Evolutionary conservation across 2,329 filamentous ascomycete genomes (phyloP).

Genomic region (Pseudogymnoascus sp.): DNA sequence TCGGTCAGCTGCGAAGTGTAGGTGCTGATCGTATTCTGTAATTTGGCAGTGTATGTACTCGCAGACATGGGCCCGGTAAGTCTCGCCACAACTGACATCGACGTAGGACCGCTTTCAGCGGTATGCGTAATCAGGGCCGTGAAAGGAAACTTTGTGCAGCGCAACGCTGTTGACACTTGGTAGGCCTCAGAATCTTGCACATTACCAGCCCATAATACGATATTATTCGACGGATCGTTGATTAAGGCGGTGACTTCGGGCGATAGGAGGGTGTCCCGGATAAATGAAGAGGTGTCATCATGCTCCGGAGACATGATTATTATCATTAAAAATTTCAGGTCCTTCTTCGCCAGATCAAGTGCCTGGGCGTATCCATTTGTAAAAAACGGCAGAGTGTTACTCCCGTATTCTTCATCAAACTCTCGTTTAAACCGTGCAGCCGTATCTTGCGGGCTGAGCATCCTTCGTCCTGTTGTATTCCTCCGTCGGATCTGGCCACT

Average conservation of each 20-base stretch:
- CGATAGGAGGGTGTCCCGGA: constrained; percentile 72
- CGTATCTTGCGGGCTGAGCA: constrained; percentile 77
- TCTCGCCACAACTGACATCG: constrained; percentile 84
- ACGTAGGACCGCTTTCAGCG: constrained; percentile 70
- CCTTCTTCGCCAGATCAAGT: constrained; percentile 79
- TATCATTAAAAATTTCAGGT: constrained; percentile 86
- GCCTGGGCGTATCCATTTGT: constrained; percentile 90
- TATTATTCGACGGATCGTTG: constrained; percentile 65
- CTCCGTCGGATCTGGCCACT: constrained; percentile 48
- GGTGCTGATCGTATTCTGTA: constrained; percentile 64
- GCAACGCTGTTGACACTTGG: constrained; percentile 79
- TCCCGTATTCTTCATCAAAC: constrained; percentile 88
- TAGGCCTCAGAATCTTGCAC: constrained; percentile 91
- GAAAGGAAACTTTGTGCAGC: constrained; percentile 89
- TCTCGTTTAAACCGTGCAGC: constrained; percentile 83
- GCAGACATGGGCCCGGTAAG: constrained; percentile 65
- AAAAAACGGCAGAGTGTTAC: constrained; percentile 64
- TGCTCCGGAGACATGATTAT: constrained; percentile 87
- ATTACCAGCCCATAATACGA: constrained; percentile 88
- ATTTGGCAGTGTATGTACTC: constrained; percentile 64
- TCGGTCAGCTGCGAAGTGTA: constrained; percentile 69
- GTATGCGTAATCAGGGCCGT: constrained; percentile 80
- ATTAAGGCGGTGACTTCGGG: constrained; percentile 68
- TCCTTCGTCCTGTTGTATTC: constrained; percentile 62
- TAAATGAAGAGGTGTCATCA: constrained; percentile 79